A percentile compares a stretch with the other conserved stretches of the same genome.
phyloP scores from a whole-genome alignment of 2,329 filamentous ascomycete genomes.

The Dryadomyces quercivorus region DNA sequence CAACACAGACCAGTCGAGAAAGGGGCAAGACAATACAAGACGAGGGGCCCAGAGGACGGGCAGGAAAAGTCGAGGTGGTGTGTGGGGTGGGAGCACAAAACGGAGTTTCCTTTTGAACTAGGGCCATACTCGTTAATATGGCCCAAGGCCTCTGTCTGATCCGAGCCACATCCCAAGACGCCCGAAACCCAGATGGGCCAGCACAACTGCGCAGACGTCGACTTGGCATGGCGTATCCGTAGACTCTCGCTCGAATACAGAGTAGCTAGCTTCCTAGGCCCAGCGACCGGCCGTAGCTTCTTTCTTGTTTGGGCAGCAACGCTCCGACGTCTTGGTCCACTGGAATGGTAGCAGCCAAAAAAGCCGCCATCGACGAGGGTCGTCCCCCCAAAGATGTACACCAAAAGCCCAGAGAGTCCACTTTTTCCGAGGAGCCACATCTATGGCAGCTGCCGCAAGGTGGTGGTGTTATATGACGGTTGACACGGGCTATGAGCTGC shows the following conservation, averaged over 20 bases:
- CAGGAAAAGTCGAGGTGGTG: background rate
- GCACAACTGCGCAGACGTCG: background rate
- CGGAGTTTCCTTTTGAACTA: conserved; percentile 1
- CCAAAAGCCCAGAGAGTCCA: background rate
- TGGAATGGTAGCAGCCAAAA: background rate
- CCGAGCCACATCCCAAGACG: background rate
- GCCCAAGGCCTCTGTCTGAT: background rate
- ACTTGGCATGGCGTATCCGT: background rate
- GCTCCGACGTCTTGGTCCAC: background rate
- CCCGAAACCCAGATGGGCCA: background rate
- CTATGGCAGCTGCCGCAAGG: background rate
- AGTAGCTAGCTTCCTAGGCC: background rate
- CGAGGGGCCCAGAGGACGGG: conserved; percentile 1
- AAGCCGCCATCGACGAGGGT: background rate
- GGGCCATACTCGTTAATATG: conserved; percentile 1
- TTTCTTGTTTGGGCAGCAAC: conserved; percentile 8
- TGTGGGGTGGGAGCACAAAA: conserved; percentile 7
- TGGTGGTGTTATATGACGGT: background rate
- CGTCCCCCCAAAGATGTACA: background rate
- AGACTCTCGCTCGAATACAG: background rate
- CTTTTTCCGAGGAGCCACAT: background rate
- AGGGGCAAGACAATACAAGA: background rate
- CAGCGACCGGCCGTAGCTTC: background rate
- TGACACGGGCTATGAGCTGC: background rate
- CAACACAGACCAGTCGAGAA: background rate